These are phyloP conservation scores for Sphagnum fallax DNA, from an alignment of 228 moss, liverwort and hornwort species.

Conservation along the genomic window DNA sequence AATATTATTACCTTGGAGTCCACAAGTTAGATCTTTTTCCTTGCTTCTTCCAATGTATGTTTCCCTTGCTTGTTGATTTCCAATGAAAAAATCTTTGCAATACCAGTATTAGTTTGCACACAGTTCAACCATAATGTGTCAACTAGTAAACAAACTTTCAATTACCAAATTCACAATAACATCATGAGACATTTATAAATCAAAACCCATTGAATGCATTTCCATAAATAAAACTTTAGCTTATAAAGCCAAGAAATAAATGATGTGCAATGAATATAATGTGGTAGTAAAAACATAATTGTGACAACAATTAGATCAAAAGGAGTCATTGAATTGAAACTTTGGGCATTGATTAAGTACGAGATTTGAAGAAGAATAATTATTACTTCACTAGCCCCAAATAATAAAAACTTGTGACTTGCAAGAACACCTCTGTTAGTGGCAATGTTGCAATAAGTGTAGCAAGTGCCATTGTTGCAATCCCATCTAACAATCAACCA, in stretches of 20 bases:
- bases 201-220: too few species aligned
- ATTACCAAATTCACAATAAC: too few species aligned
- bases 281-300: too few species aligned
- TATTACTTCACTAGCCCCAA: constrained; percentile 91
- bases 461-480: constrained; percentile 82
- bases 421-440: constrained; percentile 75
- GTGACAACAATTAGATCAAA: too few species aligned
- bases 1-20: constrained; percentile 64
- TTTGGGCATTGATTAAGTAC: too few species aligned
- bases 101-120: constrained; percentile 78
- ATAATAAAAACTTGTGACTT: constrained; percentile 72
- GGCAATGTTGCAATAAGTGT: constrained; percentile 79
- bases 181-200: too few species aligned
- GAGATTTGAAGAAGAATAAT: not conserved
- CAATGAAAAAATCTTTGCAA: constrained; percentile 80
- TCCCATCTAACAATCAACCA: constrained; percentile 40
- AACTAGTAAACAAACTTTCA: too few species aligned
- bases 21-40: constrained; percentile 68
- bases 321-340: too few species aligned
- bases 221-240: too few species aligned
- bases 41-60: constrained; percentile 52
- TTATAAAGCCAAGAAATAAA: too few species aligned
- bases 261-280: too few species aligned
- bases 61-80: constrained; percentile 72
- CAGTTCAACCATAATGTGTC: too few species aligned